Evolutionary conservation across 768 basidiomycete species (phyloP).

Genomic region (Collybiopsis confluens): DNA sequence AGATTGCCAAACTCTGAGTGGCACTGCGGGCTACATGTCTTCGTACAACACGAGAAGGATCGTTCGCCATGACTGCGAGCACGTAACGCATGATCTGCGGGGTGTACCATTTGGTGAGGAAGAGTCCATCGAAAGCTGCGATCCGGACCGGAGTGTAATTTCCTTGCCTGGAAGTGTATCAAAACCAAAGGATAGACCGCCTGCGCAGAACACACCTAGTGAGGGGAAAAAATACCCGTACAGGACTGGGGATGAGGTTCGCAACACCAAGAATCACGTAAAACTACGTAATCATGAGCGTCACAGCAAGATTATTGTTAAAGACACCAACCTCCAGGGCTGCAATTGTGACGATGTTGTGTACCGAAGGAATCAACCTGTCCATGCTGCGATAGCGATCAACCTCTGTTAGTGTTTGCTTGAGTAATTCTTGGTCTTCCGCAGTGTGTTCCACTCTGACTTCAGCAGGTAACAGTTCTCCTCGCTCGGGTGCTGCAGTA

Average conservation of each 20-base stretch:
- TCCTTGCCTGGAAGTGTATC: constrained; percentile 63
- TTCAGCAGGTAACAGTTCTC: constrained; percentile 70
- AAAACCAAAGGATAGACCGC: constrained; percentile 10
- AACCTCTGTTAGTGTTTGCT: constrained; percentile 74
- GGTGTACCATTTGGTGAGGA: constrained; percentile 85
- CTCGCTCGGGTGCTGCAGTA: constrained; percentile 72
- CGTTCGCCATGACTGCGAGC: constrained; percentile 80
- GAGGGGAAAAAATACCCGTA: constrained; percentile 77
- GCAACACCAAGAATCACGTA: constrained; percentile 74
- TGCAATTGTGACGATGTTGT: constrained; percentile 90
- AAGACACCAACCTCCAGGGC: constrained; percentile 72
- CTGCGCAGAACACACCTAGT: constrained; percentile 58
- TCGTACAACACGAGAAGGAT: constrained; percentile 77
- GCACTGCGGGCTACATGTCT: constrained; percentile 85
- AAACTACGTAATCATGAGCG: constrained; percentile 45
- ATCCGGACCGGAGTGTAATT: constrained; percentile 90
- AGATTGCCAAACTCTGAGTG: constrained; percentile 80
- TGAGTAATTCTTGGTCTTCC: constrained; percentile 67
- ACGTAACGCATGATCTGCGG: constrained; percentile 84
- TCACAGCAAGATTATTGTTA: neutral
- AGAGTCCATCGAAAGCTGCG: constrained; percentile 90
- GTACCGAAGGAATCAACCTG: constrained; percentile 87
- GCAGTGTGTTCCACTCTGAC: constrained; percentile 59
- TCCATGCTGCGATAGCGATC: constrained; percentile 95
- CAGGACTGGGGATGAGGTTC: constrained; percentile 72